Conservation (phyloP, 441 rosid species). For the Gossypium aridum region DNA sequence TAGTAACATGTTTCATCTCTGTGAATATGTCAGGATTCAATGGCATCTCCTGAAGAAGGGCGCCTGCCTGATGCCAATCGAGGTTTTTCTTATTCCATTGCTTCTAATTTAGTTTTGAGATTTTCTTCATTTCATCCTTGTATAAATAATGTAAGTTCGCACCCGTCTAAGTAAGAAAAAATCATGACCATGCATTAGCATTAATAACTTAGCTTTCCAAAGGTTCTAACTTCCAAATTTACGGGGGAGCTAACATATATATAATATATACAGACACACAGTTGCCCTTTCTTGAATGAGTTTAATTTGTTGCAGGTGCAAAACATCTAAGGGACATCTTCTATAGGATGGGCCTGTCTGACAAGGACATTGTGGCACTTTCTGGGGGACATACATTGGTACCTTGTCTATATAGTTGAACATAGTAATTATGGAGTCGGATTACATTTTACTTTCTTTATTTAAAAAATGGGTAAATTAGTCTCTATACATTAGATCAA, state of each 20-base stretch:
- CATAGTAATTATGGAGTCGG: no score
- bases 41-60: slow-evolving; percentile 51
- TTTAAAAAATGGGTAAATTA: no score
- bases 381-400: slow-evolving; percentile 8
- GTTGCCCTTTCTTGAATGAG: background rate
- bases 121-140: background rate
- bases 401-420: background rate
- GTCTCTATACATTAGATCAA: no score
- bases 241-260: no score
- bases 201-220: no score
- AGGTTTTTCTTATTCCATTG: slow-evolving; percentile 29
- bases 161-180: no score
- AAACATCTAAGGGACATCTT: slow-evolving; percentile 8
- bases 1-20: background rate
- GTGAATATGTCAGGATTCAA: slow-evolving; percentile 46
- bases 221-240: no score
- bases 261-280: background rate
- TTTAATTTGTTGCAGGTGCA: slow-evolving; percentile 5
- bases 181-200: no score
- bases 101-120: background rate
- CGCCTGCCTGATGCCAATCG: slow-evolving; percentile 71
- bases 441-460: no score
- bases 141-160: no score
- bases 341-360: slow-evolving; percentile 5
- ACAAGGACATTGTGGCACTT: background rate